Evolutionary conservation across 495 filamentous ascomycete genomes (phyloP).

Genomic region (Penicillium fimorum): DNA sequence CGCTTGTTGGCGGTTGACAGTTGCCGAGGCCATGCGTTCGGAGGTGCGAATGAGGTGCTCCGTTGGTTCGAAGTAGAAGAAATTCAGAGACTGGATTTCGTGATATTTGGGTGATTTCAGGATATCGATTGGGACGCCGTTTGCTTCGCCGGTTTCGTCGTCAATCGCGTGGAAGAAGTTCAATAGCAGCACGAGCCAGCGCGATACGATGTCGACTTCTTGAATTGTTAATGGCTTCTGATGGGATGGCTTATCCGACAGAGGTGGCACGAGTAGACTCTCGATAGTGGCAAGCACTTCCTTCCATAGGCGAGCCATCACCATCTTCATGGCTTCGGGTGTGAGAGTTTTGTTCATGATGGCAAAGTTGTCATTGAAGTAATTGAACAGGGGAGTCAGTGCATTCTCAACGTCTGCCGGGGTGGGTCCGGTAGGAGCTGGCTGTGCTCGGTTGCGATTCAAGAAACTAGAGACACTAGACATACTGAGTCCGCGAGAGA

Average conservation of each 20-base stretch:
- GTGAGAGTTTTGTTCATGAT: constrained; percentile 98
- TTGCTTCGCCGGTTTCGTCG: constrained; percentile 77
- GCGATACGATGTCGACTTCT: constrained; percentile 92
- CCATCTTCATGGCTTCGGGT: constrained; percentile 87
- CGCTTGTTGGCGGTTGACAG: constrained; percentile 70
- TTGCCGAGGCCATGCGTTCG: constrained; percentile 91
- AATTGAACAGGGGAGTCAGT: constrained; percentile 84
- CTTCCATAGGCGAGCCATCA: constrained; percentile 98
- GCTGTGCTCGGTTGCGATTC: constrained; percentile 55
- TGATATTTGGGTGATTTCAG: constrained; percentile 97
- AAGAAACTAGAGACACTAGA: constrained; percentile 81
- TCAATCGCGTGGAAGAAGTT: constrained; percentile 95
- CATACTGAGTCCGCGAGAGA: constrained; percentile 69
- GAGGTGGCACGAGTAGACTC: constrained; percentile 82
- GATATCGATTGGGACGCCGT: constrained; percentile 86
- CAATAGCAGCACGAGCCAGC: constrained; percentile 89
- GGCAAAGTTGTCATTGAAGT: constrained; percentile 98
- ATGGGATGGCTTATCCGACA: constrained; percentile 91
- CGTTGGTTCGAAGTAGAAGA: constrained; percentile 96
- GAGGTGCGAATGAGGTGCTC: constrained; percentile 89
- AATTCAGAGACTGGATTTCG: constrained; percentile 91
- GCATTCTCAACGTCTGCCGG: constrained; percentile 75
- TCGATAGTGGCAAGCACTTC: constrained; percentile 93
- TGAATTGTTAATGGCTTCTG: constrained; percentile 84
- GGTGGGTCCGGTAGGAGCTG: constrained; percentile 58